Conservation (phyloP, 495 filamentous ascomycete genomes). For the Hypoxylon fuscum region DNA sequence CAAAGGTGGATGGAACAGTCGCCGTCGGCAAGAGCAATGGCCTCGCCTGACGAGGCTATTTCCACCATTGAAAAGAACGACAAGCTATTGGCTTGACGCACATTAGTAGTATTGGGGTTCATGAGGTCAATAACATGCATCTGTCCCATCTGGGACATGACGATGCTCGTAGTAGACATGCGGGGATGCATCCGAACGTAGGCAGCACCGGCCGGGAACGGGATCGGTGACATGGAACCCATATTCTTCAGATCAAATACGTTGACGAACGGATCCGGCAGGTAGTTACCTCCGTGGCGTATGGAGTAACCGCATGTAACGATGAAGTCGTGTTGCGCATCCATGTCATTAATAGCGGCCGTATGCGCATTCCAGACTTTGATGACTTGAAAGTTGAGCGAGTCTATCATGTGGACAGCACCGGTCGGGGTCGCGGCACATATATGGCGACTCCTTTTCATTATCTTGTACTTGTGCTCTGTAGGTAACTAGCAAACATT, state of each 20-base stretch:
- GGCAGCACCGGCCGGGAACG: constrained; percentile 90
- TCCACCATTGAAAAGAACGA: constrained; percentile 78
- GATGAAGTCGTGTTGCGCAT: constrained; percentile 88
- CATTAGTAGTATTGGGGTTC: constrained; percentile 88
- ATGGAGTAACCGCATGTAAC: constrained; percentile 94
- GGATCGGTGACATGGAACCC: constrained; percentile 82
- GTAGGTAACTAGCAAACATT: constrained; percentile 65
- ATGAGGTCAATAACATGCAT: constrained; percentile 94
- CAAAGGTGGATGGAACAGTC: constrained; percentile 85
- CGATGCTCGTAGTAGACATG: constrained; percentile 90
- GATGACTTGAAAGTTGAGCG: constrained; percentile 75
- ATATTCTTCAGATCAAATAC: constrained; percentile 93
- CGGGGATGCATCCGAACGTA: constrained; percentile 95
- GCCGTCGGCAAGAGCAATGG: constrained; percentile 80
- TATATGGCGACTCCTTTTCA: constrained; percentile 89
- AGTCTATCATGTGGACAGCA: constrained; percentile 84
- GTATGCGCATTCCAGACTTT: constrained; percentile 90
- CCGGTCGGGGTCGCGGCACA: constrained; percentile 90
- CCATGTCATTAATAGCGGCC: constrained; percentile 90
- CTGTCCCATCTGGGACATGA: constrained; percentile 88
- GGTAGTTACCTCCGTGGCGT: constrained; percentile 63
- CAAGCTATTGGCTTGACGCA: constrained; percentile 83
- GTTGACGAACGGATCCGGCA: constrained; percentile 90
- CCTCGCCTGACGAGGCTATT: constrained; percentile 89
- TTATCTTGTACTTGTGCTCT: constrained; percentile 81